These are phyloP conservation scores for Cordyceps militaris DNA, from an alignment of 2,329 filamentous ascomycete genomes.

Conservation along the genomic window DNA sequence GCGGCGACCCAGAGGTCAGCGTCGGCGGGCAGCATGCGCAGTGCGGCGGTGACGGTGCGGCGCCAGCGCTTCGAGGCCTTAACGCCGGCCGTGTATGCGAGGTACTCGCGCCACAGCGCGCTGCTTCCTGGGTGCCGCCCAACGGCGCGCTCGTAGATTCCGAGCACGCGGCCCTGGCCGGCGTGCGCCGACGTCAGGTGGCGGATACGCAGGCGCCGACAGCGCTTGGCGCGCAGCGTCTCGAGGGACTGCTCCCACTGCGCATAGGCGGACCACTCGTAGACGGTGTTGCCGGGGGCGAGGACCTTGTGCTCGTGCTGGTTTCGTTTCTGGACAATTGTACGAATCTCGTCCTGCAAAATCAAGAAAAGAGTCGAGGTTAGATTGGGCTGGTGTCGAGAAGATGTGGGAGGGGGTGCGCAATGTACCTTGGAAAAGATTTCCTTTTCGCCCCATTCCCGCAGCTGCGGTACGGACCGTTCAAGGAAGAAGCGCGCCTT, in stretches of 20 bases:
- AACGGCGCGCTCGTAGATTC: conserved; percentile 81
- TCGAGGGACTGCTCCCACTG: conserved; percentile 66
- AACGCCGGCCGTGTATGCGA: conserved; percentile 68
- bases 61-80: conserved; percentile 61
- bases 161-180: conserved; percentile 77
- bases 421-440: conserved; percentile 69
- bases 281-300: conserved; percentile 65
- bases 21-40: conserved; percentile 81
- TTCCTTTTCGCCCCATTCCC: conserved; percentile 84
- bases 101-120: conserved; percentile 82
- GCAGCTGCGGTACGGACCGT: conserved; percentile 83
- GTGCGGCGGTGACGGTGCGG: conserved; percentile 56
- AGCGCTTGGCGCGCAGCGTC: conserved; percentile 71
- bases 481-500: conserved; percentile 95
- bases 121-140: conserved; percentile 76
- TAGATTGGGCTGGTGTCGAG: not conserved
- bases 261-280: conserved; percentile 80
- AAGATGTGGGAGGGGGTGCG: not conserved
- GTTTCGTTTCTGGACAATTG: conserved; percentile 82
- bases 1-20: conserved; percentile 82
- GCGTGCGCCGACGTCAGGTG: conserved; percentile 56
- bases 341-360: conserved; percentile 73
- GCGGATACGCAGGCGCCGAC: conserved; percentile 71
- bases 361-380: not conserved
- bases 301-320: conserved; percentile 91